These are phyloP conservation scores for Wickerhamomyces canadensis DNA, from an alignment of 805 yeast genomes.

Conservation along the genomic window DNA sequence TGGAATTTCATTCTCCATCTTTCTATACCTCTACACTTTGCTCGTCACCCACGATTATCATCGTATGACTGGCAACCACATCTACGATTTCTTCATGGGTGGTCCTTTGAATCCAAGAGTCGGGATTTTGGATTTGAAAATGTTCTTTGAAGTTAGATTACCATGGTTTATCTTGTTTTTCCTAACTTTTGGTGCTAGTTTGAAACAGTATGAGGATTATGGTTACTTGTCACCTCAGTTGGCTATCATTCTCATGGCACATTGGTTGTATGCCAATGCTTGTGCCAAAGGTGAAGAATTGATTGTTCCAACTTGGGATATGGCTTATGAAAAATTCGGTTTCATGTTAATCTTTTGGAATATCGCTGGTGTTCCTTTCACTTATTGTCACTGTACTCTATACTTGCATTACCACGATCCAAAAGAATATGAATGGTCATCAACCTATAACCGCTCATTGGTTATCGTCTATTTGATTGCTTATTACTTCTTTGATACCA, in stretches of 20 bases:
- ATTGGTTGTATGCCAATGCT: constrained; percentile 93
- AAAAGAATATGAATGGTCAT: constrained; percentile 70
- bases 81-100: constrained; percentile 95
- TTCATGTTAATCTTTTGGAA: constrained; percentile 99
- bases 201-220: constrained; percentile 75
- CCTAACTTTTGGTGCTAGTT: constrained; percentile 64
- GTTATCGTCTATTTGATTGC: constrained; percentile 56
- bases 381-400: constrained; percentile 91
- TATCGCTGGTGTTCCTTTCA: constrained; percentile 98
- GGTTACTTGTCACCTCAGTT: constrained; percentile 80
- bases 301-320: constrained; percentile 98
- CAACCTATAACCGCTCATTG: constrained; percentile 50
- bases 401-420: constrained; percentile 83
- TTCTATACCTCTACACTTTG: constrained; percentile 64
- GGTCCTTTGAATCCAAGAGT: constrained; percentile 95
- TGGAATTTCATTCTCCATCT: constrained; percentile 67
- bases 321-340: constrained; percentile 99
- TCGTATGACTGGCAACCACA: constrained; percentile 83
- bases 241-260: constrained; percentile 67
- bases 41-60: constrained; percentile 69
- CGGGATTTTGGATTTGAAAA: constrained; percentile 88
- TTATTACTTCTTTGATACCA: constrained; percentile 91
- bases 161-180: constrained; percentile 94
- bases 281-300: constrained; percentile 97
- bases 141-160: constrained; percentile 95